Conservation (phyloP, 257 asterid species). For the Linderniella brevidens region DNA sequence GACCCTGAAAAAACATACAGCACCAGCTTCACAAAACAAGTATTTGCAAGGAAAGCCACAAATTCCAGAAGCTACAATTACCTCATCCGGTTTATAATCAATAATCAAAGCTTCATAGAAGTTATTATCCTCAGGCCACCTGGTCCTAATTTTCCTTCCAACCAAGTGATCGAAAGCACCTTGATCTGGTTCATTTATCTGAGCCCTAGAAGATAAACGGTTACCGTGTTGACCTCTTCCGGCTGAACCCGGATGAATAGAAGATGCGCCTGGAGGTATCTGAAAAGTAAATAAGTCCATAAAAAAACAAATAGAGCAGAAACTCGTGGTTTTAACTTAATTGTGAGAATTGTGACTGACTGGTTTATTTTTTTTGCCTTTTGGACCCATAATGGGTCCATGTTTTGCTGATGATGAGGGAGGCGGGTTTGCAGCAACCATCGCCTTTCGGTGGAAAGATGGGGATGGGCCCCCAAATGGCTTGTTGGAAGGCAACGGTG, state of each 20-base stretch:
- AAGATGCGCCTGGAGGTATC: constrained; percentile 37
- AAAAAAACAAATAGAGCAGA: not conserved
- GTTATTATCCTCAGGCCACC: constrained; percentile 80
- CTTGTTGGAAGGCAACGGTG: constrained; percentile 34
- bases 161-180: constrained; percentile 38
- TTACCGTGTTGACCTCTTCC: constrained; percentile 67
- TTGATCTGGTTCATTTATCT: constrained; percentile 24
- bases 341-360: constrained; percentile 21
- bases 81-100: constrained; percentile 43
- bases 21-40: constrained; percentile 9
- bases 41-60: constrained; percentile 10
- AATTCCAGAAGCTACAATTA: constrained; percentile 13
- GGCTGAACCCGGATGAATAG: constrained; percentile 39
- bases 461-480: constrained; percentile 41
- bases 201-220: constrained; percentile 30
- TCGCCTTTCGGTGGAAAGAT: constrained; percentile 22
- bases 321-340: not conserved
- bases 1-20: constrained; percentile 32
- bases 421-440: constrained; percentile 40
- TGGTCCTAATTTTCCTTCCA: constrained; percentile 51
- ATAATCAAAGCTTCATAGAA: constrained; percentile 63
- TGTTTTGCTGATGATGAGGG: constrained; percentile 50
- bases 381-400: constrained; percentile 33
- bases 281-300: constrained; percentile 15
- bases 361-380: constrained; percentile 47